Evolutionary conservation across 257 asterid genomes (phyloP).

Genomic region (Capsicum pubescens): DNA sequence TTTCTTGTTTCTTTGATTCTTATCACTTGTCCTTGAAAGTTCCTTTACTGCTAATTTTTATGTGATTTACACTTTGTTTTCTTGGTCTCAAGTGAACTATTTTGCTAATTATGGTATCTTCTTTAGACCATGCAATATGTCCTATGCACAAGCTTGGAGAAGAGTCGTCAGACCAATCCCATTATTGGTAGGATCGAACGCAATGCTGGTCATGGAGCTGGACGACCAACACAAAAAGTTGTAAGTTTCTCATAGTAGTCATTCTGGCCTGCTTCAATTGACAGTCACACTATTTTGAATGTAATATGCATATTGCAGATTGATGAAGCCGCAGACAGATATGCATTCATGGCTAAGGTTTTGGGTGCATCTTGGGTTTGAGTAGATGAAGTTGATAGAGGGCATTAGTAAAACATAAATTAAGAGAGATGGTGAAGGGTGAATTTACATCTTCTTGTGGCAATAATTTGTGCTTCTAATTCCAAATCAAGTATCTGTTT

Average conservation of each 20-base stretch:
- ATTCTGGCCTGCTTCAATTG: constrained; percentile 5
- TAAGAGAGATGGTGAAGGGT: not conserved
- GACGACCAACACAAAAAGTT: constrained; percentile 85
- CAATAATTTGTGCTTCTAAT: constrained; percentile 14
- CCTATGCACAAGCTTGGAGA: constrained; percentile 72
- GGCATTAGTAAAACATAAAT: not conserved
- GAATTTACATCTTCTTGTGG: not conserved
- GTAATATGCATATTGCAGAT: constrained; percentile 46
- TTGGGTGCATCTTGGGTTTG: constrained; percentile 71
- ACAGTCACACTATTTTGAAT: constrained; percentile 1
- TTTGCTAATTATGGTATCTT: constrained; percentile 25
- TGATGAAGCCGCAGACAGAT: constrained; percentile 84
- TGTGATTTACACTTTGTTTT: constrained; percentile 9
- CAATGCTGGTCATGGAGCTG: constrained; percentile 98
- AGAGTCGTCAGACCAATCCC: constrained; percentile 84
- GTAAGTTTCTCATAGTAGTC: constrained; percentile 42
- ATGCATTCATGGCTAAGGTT: constrained; percentile 85
- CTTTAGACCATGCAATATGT: constrained; percentile 81
- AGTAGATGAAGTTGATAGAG: constrained; percentile 41
- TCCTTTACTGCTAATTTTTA: not conserved
- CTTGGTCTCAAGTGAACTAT: not conserved
- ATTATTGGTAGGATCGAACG: constrained; percentile 82
- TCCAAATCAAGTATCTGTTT: not conserved
- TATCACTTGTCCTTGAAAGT: not conserved
- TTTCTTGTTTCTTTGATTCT: too few relatives aligned